phyloP scores from a whole-genome alignment of 345 rosid species.

The Eucalyptus decipiens region DNA sequence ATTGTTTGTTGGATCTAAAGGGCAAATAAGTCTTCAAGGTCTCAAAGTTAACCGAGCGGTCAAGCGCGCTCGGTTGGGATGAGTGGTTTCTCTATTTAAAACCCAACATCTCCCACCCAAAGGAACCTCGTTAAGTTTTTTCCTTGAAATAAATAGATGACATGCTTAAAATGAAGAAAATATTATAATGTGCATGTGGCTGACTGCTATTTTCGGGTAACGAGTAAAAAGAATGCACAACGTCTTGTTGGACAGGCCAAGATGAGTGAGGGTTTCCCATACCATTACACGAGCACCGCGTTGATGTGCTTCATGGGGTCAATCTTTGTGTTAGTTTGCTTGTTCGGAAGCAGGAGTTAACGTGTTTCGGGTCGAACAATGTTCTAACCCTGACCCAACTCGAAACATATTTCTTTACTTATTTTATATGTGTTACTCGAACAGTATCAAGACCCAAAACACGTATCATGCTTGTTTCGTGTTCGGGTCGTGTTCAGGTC shows the following conservation, averaged over 20 bases:
- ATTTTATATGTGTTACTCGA: no score
- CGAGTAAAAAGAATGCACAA: neutral
- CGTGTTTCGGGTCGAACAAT: no score
- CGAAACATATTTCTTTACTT: no score
- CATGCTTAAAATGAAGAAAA: neutral
- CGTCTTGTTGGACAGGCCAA: neutral
- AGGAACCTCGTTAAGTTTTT: neutral
- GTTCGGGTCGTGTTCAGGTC: no score
- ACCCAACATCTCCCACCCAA: neutral
- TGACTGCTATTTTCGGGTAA: neutral
- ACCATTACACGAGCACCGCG: neutral
- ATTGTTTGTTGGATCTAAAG: neutral
- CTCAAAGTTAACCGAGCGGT: neutral
- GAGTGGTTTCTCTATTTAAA: neutral
- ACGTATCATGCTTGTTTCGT: no score
- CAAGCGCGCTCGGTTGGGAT: neutral
- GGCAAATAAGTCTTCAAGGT: neutral
- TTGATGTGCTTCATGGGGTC: neutral
- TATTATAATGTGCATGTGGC: neutral
- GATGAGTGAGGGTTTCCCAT: neutral
- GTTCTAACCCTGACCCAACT: no score
- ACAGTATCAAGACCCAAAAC: no score
- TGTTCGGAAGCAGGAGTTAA: no score
- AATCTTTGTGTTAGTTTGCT: no score
- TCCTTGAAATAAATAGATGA: neutral